Percentiles rank a stretch among this genome's conserved stretches.
Conservation (phyloP, 2,329 filamentous ascomycete genomes). For the Sclerotinia borealis region DNA sequence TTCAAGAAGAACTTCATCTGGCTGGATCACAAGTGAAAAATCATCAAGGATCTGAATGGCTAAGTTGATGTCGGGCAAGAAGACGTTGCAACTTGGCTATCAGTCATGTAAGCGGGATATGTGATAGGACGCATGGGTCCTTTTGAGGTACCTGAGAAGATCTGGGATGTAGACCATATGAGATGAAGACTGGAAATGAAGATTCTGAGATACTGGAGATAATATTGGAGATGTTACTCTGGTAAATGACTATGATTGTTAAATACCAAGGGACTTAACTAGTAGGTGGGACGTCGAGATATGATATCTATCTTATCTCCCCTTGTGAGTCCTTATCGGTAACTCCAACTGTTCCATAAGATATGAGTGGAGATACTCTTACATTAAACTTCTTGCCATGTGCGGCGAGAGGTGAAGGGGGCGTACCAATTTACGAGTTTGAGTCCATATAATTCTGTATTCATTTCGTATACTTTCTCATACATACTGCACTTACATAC, state of each 20-base stretch:
- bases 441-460: background rate
- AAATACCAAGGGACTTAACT: background rate
- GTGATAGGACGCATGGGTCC: background rate
- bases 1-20: background rate
- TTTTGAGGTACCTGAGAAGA: background rate
- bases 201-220: background rate
- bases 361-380: no score
- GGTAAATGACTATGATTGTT: background rate
- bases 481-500: background rate
- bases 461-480: background rate
- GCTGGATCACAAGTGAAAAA: background rate
- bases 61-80: slow-evolving; percentile 3
- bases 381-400: no score
- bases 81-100: slow-evolving; percentile 8
- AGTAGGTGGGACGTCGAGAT: no score
- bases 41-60: background rate
- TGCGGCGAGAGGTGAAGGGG: no score
- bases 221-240: background rate
- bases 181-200: background rate
- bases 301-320: background rate
- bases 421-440: background rate
- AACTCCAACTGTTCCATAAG: no score
- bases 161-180: background rate
- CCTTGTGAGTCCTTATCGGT: background rate
- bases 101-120: slow-evolving; percentile 7